Conservation (phyloP, 140 eudicot genomes). For the Cichorium intybus region DNA sequence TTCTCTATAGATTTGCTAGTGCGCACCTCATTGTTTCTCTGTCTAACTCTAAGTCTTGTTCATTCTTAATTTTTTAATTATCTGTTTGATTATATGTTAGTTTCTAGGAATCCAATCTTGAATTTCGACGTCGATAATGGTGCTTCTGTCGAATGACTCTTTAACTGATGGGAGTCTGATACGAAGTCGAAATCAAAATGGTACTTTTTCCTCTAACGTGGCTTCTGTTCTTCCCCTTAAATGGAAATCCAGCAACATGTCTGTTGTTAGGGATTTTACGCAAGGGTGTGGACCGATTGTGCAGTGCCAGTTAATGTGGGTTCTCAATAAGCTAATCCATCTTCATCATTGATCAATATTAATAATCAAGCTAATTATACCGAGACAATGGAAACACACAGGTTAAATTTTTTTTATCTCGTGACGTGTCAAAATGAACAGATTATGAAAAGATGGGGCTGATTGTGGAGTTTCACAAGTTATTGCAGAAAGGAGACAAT, state of each 20-base stretch:
- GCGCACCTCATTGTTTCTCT: not conserved
- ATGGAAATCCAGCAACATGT: constrained; percentile 57
- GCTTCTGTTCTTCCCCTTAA: constrained; percentile 24
- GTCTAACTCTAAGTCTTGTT: constrained; percentile 12
- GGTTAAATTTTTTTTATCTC: too few relatives aligned
- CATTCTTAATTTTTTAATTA: not conserved
- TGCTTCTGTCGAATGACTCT: constrained; percentile 22
- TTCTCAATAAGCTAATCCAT: constrained; percentile 6
- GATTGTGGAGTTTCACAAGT: too few relatives aligned
- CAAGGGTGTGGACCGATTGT: constrained; percentile 63
- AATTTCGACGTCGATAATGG: constrained; percentile 29
- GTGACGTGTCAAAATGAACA: too few relatives aligned
- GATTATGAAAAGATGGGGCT: too few relatives aligned
- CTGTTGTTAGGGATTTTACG: constrained; percentile 77
- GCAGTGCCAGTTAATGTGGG: constrained; percentile 7
- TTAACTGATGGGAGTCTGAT: constrained; percentile 29
- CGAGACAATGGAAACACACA: too few relatives aligned
- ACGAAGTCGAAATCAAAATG: constrained; percentile 42
- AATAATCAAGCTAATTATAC: constrained; percentile 15
- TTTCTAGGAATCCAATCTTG: constrained; percentile 14
- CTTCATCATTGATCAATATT: not conserved
- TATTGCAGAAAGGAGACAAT: too few relatives aligned
- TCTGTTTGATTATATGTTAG: not conserved
- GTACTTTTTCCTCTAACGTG: constrained; percentile 19
- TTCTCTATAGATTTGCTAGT: not conserved